Evolutionary conservation across 169 alveolate genomes (phyloP).

Genomic region (Cryptosporidium parvum): DNA sequence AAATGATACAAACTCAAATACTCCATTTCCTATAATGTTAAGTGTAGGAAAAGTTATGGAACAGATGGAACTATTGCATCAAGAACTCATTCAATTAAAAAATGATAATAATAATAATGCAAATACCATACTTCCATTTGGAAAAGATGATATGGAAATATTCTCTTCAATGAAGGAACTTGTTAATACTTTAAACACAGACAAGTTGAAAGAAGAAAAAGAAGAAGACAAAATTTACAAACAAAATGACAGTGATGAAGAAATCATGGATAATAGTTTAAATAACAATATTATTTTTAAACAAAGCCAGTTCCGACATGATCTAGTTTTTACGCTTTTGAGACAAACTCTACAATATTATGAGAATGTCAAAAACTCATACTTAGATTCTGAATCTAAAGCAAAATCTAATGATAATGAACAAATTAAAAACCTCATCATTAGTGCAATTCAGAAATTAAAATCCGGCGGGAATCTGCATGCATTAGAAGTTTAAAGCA

Average conservation of each 20-base stretch:
- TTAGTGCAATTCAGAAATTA: constrained; percentile 19
- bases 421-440: neutral
- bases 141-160: constrained; percentile 5
- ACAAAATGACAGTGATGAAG: neutral
- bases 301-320: neutral
- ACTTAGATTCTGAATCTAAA: neutral
- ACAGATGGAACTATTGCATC: constrained; percentile 2
- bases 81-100: constrained; percentile 12
- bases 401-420: neutral
- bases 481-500: neutral
- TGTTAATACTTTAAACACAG: neutral
- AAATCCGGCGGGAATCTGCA: neutral
- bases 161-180: constrained; percentile 10
- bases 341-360: constrained; percentile 52
- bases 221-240: neutral
- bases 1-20: constrained; percentile 26
- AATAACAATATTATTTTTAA: neutral
- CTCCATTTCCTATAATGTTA: neutral
- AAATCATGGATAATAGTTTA: neutral
- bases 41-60: constrained; percentile 3
- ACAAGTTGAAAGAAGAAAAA: neutral
- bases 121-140: neutral
- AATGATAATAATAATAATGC: neutral
- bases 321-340: constrained; percentile 5
- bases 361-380: constrained; percentile 20